Evolutionary conservation across 2,329 filamentous ascomycete species (phyloP).

Genomic region (Myriosclerotinia curreyana): DNA sequence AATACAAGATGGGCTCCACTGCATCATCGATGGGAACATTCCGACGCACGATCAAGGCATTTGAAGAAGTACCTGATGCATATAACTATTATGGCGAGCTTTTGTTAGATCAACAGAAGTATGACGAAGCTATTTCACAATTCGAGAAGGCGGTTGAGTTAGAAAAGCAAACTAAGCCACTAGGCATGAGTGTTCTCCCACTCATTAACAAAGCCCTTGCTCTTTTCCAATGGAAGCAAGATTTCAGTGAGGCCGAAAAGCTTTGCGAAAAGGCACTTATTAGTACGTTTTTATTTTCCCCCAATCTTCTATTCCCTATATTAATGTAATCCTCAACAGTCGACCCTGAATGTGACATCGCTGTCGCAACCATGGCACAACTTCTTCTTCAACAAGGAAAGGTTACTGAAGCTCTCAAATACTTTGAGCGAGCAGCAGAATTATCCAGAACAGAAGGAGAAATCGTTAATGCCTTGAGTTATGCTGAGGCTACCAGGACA

Average conservation of each 20-base stretch:
- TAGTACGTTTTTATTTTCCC: slow-evolving; percentile 59
- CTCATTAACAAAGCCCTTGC: slow-evolving; percentile 98
- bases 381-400: slow-evolving; percentile 96
- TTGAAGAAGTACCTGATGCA: slow-evolving; percentile 91
- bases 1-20: slow-evolving; percentile 99
- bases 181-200: slow-evolving; percentile 95
- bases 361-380: slow-evolving; percentile 97
- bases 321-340: slow-evolving; percentile 51
- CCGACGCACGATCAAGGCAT: slow-evolving; percentile 96
- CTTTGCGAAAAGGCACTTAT: slow-evolving; percentile 96
- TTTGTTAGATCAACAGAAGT: slow-evolving; percentile 94
- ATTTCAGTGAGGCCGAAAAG: slow-evolving; percentile 91
- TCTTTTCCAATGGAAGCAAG: slow-evolving; percentile 97
- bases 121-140: slow-evolving; percentile 91
- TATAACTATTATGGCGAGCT: slow-evolving; percentile 99
- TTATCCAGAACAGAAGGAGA: slow-evolving; percentile 91
- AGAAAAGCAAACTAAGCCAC: slow-evolving; percentile 91
- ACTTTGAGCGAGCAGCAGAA: slow-evolving; percentile 95
- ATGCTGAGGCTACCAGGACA: slow-evolving; percentile 93
- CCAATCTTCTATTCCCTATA: not conserved
- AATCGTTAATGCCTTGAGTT: slow-evolving; percentile 93
- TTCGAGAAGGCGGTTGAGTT: slow-evolving; percentile 98
- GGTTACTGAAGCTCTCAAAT: slow-evolving; percentile 89
- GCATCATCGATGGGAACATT: slow-evolving; percentile 99
- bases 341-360: slow-evolving; percentile 97